Base-by-base conservation (phyloP, 495 filamentous ascomycete genomes). In the Opeltia flavorubescens region DNA sequence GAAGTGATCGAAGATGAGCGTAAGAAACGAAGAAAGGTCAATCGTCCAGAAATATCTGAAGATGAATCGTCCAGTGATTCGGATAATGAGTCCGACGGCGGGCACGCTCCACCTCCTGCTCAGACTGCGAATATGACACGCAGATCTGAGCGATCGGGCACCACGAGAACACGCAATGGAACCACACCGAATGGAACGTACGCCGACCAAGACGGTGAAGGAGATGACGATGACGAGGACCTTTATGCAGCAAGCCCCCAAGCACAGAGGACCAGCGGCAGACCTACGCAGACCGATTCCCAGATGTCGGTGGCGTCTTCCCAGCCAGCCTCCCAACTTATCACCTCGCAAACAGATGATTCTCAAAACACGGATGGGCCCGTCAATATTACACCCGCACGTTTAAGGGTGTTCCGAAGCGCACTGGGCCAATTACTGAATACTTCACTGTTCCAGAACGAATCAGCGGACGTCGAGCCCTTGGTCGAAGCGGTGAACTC, bases 1-100 rank as follows among this genome's bases (percentile, higher is more conserved):
- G 91, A 99, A 66, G 80, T 99, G 15, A 68, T 94, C 18, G 84
- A 91, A 61, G 83, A 86, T 53, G 85, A 88, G 59, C 84, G 87
- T 35, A 74, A 79, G 50, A 89, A 88, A 68, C 62, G 76, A 47
- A 69, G 77, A 50, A 79, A 76, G 58, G 63, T 71, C 6, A 67
- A 62, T 20, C 49, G 57, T 5, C 34, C 47, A 3, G 53, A 57
- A 0, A 53, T 49, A 5, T 50, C 53, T 24, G 54, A 66, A 49
- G 55, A 57, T 28, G 46, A 50, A 11, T 35, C 44, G 42, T 49
- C 68, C 61, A 58, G 47, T 21, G 55, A 58, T 15, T 52, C 52
- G 31, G 70, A 73, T 13, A 66, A 71, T 3, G 69, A 70, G 43
- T 68, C 63, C 11, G 68, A 71, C 15, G 72, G 62, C 27, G 60